Evolutionary conservation across 176 grass and related monocot species (phyloP), one percentile per base, ranked within the genome.

Genomic region (Poa pratensis): DNA sequence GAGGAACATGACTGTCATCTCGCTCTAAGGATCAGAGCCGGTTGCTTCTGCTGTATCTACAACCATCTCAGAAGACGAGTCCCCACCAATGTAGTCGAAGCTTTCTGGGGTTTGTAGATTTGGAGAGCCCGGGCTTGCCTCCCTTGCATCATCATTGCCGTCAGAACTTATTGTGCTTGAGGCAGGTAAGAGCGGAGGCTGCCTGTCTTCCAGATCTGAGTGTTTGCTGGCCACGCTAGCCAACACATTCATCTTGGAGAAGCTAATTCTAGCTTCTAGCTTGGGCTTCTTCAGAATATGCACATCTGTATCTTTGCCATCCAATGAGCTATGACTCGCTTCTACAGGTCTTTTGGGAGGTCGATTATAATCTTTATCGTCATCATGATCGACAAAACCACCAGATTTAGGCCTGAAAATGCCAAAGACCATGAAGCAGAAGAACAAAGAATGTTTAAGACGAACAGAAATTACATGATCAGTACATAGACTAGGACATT

Each of bases 321-420:
- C 84, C 8, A 27, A 35, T 82, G 83, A 45, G 46, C 73, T 88
- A 43, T 43, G 78, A 83, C 87, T 92, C 49, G 45, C 80, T 69
- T 73, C 68, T 52, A 67, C 82, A 77, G 64, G 63, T 48, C 79
- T 91, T 84, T 87, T 93, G 42, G 77, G 85, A 61, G 87, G 85
- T 76, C 89, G 83, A 26, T 90, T 90, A 73, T 93, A 89, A 80
- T 83, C 61, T 40, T 87, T 75, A 1, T 79, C 85, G 0, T 81
- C 67, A 7, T 90, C 90, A 85, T 86, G 84, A 59, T 91, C 85
- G 39, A 83, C 89, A 90, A 81, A 87, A 65, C 80, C 92, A 82
- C 68, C 79, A 80, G 89, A 80, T 84, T 70, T 86, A 82, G 84
- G 57, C 87, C 93, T 95, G 76, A 69, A 81, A 73, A 87, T 49